Base-by-base conservation (phyloP, 2,329 filamentous ascomycete species). In the Scytalidium lignicola region DNA sequence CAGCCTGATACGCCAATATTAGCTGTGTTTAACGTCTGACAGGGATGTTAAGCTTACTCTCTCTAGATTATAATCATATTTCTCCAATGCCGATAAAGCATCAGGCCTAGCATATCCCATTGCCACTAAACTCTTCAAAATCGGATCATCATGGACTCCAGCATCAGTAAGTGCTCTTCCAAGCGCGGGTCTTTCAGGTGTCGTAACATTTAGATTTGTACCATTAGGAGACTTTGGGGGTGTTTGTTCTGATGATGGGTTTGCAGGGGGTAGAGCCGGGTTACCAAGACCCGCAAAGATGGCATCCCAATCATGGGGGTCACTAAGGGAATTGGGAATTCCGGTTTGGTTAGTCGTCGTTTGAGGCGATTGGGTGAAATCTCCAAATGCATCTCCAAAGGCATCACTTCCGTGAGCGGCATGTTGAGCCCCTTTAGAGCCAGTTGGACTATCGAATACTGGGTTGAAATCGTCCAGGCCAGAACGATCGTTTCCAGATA, bases 61-160 rank as follows among this genome's bases (percentile, higher is more conserved):
- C 70, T 96, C 90, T 65, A 96, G 78, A 67, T 96, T 93, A 70
- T 97, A 96, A 71, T 97, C 90, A 66, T 88, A 96, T 67, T 92
- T 91, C 74, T 97, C 92, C 64, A 97, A 71, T 20, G 93, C 92
- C 44, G 76, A 75, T 29, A 96, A 71, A 15, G 90, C 87, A 45
- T 88, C 83, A 7, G 75, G 72, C 23, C 92, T 78, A 3, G 82
- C 70, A 65, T 95, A 97, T 0, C 92, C 92, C 90, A 97, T 96
- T 9, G 81, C 78, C 1, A 89, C 95, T 62, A 97, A 68, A 58
- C 90, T 85, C 74, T 95, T 95, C 57, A 97, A 71, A 49, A 95
- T 92, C 8, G 90, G 87, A 64, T 97, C 92, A 63, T 97, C 92
- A 61, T 95, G 88, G 61, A 86, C 86, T 3, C 86, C 86, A 18